Conservation (phyloP, 345 rosid species). For the Erucastrum elatum region DNA sequence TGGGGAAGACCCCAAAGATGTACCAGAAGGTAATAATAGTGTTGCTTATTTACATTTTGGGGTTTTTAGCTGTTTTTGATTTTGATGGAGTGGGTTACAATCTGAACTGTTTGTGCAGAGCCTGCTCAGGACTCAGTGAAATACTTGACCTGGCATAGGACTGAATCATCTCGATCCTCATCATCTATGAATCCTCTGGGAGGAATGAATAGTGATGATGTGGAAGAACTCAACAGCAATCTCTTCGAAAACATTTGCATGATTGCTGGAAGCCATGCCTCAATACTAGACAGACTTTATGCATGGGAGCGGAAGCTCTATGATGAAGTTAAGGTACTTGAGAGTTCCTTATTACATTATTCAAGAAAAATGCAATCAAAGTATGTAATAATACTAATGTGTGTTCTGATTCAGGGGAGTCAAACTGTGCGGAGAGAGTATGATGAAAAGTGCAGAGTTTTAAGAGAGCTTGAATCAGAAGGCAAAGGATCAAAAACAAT, state of each 20-base stretch:
- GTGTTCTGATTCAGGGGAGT: slow-evolving; percentile 63
- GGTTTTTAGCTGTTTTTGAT: neutral
- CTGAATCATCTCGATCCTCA: slow-evolving; percentile 76
- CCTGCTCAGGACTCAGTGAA: slow-evolving; percentile 62
- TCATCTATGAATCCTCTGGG: slow-evolving; percentile 73
- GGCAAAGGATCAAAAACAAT: slow-evolving; percentile 51
- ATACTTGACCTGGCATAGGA: slow-evolving; percentile 94
- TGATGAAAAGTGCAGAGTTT: slow-evolving; percentile 57
- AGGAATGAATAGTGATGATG: slow-evolving; percentile 59
- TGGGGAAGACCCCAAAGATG: slow-evolving; percentile 69
- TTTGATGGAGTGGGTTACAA: slow-evolving; percentile 32
- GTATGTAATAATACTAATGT: neutral
- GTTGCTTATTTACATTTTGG: neutral
- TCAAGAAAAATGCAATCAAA: neutral
- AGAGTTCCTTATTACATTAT: slow-evolving; percentile 9
- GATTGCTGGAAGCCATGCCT: slow-evolving; percentile 95
- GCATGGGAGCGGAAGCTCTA: slow-evolving; percentile 99
- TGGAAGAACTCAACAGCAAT: slow-evolving; percentile 60
- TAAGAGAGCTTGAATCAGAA: slow-evolving; percentile 76
- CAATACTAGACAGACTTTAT: slow-evolving; percentile 84
- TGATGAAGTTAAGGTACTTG: slow-evolving; percentile 91
- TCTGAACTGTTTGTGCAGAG: slow-evolving; percentile 45
- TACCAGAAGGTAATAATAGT: slow-evolving; percentile 63
- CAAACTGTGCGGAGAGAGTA: slow-evolving; percentile 68
- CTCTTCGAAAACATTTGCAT: slow-evolving; percentile 69